These are phyloP conservation scores for Beauveria sp. DNA, from an alignment of 2,329 filamentous ascomycete species.

Conservation along the genomic window DNA sequence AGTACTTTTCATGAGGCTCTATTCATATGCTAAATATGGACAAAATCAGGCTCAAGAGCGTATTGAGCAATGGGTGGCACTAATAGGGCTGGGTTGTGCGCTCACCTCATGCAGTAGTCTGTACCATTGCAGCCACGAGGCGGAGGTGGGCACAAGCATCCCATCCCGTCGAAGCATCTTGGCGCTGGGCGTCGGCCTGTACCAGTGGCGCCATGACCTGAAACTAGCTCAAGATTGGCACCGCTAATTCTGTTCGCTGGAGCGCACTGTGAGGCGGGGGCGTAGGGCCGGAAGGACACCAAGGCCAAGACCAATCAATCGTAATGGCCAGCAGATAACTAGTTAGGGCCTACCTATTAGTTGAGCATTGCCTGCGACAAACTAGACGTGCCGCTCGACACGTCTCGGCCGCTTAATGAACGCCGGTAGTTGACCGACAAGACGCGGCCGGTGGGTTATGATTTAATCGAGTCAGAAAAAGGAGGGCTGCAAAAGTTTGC, in stretches of 20 bases:
- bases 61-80: too few species aligned
- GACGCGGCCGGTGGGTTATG: not conserved
- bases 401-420: not conserved
- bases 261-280: not conserved
- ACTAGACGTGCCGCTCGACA: not conserved
- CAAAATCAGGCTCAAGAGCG: not conserved
- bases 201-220: conserved; percentile 6
- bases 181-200: not conserved
- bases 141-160: not conserved
- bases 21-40: not conserved
- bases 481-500: not conserved
- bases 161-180: not conserved
- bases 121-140: not conserved
- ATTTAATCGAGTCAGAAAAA: not conserved
- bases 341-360: not conserved
- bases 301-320: not conserved
- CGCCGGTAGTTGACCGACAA: not conserved
- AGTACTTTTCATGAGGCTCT: not conserved
- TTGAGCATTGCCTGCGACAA: not conserved
- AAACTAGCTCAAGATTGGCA: conserved; percentile 4
- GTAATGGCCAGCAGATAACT: not conserved
- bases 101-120: not conserved
- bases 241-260: not conserved
- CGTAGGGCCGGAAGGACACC: conserved; percentile 4
- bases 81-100: too few species aligned